These are phyloP conservation scores for Quercus suber DNA, from an alignment of 306 rosid genomes.

Conservation along the genomic window DNA sequence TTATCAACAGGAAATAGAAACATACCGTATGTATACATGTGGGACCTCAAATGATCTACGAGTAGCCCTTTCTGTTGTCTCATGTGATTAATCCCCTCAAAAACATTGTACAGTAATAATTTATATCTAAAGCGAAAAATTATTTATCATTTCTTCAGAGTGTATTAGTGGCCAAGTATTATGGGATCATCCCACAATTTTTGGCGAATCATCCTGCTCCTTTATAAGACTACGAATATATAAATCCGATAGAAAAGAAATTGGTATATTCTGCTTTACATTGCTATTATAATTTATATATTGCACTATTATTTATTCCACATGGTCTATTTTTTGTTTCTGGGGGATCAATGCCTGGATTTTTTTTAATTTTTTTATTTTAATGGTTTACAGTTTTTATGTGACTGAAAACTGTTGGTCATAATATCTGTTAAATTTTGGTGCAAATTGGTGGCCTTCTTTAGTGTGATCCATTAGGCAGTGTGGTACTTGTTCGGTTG, in stretches of 20 bases:
- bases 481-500: no score
- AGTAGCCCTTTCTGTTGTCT: constrained; percentile 83
- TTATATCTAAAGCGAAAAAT: constrained; percentile 4
- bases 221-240: neutral
- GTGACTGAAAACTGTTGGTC: neutral
- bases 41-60: constrained; percentile 92
- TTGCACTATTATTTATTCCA: neutral
- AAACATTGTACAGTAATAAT: constrained; percentile 2
- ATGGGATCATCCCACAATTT: neutral
- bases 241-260: neutral
- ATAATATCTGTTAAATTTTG: neutral
- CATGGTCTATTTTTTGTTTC: neutral
- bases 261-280: neutral
- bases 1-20: constrained; percentile 66
- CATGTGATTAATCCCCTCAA: constrained; percentile 67
- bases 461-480: neutral
- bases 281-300: neutral
- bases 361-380: no score
- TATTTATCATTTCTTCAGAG: neutral
- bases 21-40: constrained; percentile 79
- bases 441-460: neutral
- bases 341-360: neutral
- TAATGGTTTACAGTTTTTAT: neutral
- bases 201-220: neutral
- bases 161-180: neutral